Evolutionary conservation across 352 stramenopile genomes (phyloP).

Genomic region (Stramenopiles sp.): DNA sequence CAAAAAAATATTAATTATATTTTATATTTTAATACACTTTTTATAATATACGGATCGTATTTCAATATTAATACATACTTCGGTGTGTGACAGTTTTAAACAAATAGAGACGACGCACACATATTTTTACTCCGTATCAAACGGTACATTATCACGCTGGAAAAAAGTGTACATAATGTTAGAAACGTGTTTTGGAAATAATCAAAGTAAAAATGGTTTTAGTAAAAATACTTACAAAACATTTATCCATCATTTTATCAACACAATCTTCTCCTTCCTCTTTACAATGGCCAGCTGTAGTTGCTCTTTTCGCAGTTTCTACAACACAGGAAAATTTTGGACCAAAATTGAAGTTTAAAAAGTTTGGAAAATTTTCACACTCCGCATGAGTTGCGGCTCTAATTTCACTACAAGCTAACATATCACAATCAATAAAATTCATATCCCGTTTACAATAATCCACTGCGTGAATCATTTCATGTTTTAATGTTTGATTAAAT

Average conservation of each 20-base stretch:
- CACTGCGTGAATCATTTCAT: constrained; percentile 77
- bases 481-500: constrained; percentile 66
- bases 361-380: not conserved
- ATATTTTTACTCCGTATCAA: no score
- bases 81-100: no score
- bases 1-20: no score
- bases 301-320: constrained; percentile 52
- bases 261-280: constrained; percentile 23
- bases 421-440: constrained; percentile 63
- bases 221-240: no score
- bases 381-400: constrained; percentile 11
- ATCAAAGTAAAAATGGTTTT: no score
- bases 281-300: constrained; percentile 40
- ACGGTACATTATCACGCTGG: no score
- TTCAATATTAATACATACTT: no score
- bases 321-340: constrained; percentile 52
- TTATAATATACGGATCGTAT: no score
- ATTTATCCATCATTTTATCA: constrained; percentile 24
- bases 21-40: no score
- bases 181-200: no score
- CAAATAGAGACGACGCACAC: no score
- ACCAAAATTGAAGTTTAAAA: not conserved
- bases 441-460: constrained; percentile 74
- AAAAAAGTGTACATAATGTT: no score
- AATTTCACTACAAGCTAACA: constrained; percentile 72